A percentile compares a stretch with the other conserved stretches of the same genome.
phyloP scores from a whole-genome alignment of 805 yeast genomes.

The Candida corydali region DNA sequence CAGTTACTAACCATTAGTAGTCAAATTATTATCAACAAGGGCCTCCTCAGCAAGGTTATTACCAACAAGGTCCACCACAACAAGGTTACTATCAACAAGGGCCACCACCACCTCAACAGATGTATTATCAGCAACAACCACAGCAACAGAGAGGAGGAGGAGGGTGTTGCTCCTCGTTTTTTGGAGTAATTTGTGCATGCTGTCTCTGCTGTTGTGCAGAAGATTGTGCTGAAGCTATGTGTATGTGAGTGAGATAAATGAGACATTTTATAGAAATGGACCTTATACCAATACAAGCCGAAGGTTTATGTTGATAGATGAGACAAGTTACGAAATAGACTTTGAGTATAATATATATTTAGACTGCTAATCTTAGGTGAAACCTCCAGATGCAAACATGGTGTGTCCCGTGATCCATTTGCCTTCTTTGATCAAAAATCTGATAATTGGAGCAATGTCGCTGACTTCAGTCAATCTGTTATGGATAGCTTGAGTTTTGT shows the following conservation, averaged over 20 bases:
- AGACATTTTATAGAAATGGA: background rate
- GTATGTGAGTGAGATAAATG: background rate
- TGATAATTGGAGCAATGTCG: constrained; percentile 62
- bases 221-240: constrained; percentile 14
- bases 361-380: background rate
- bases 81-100: constrained; percentile 35
- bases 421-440: constrained; percentile 61
- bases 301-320: too few relatives aligned
- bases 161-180: too few relatives aligned
- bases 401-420: constrained; percentile 72
- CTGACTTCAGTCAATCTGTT: constrained; percentile 51
- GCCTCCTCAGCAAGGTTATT: constrained; percentile 19
- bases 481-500: constrained; percentile 47
- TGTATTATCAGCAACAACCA: constrained; percentile 39
- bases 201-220: constrained; percentile 30
- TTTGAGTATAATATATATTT: too few relatives aligned
- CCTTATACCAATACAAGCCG: background rate
- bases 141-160: constrained; percentile 24
- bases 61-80: constrained; percentile 24
- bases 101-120: constrained; percentile 43
- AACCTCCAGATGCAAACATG: constrained; percentile 49
- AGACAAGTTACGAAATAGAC: too few relatives aligned
- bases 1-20: too few relatives aligned
- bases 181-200: too few relatives aligned
- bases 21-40: constrained; percentile 15